These are phyloP conservation scores for Trypanosoma rangeli DNA, from an alignment of 208 protist genomes.

Conservation along the genomic window DNA sequence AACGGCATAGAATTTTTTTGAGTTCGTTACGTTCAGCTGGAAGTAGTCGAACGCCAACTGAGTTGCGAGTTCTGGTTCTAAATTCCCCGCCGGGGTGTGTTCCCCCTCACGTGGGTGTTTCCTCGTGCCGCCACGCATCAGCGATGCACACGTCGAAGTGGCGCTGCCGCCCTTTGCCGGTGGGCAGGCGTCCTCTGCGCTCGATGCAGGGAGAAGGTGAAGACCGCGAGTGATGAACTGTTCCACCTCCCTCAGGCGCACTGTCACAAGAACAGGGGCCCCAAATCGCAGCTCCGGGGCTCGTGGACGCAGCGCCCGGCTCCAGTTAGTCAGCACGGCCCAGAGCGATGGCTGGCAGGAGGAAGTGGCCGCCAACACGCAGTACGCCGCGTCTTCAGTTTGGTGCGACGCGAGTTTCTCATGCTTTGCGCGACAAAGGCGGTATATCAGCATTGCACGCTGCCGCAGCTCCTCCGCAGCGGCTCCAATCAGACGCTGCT, in stretches of 20 bases:
- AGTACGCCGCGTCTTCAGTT: constrained; percentile 67
- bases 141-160: not conserved
- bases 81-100: not conserved
- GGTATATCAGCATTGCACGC: constrained; percentile 61
- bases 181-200: not conserved
- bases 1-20: constrained; percentile 19
- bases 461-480: constrained; percentile 27
- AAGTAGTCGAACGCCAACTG: constrained; percentile 24
- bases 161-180: not conserved
- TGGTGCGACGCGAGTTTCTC: constrained; percentile 25
- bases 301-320: constrained; percentile 43
- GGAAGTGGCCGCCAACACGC: constrained; percentile 53
- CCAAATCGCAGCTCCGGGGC: constrained; percentile 46
- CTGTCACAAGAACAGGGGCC: constrained; percentile 33
- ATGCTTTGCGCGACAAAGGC: constrained; percentile 45
- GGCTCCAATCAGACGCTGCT: constrained; percentile 18
- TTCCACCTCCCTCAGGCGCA: constrained; percentile 48
- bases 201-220: constrained; percentile 27
- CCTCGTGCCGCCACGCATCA: not conserved
- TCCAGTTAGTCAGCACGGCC: constrained; percentile 39
- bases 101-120: constrained; percentile 18
- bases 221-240: constrained; percentile 54
- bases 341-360: constrained; percentile 46
- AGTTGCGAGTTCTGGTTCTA: constrained; percentile 8
- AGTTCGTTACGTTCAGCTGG: constrained; percentile 12